phyloP scores from a whole-genome alignment of 1,284 basidiomycete genomes.

The Coniophora puteana region DNA sequence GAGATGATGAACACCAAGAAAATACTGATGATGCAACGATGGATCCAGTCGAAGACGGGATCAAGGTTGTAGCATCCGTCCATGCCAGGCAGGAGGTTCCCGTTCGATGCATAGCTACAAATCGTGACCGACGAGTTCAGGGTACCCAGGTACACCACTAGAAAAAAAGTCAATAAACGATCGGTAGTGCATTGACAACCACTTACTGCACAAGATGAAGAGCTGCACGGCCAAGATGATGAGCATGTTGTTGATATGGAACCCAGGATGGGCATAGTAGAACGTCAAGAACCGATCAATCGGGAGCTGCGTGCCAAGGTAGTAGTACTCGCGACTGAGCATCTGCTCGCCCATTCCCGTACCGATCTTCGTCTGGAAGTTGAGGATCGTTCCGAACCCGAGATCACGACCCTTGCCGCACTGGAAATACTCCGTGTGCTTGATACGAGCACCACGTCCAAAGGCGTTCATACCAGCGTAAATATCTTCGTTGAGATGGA shows the following conservation, averaged over 20 bases:
- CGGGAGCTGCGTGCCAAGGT: slow-evolving; percentile 97
- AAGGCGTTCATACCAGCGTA: slow-evolving; percentile 99
- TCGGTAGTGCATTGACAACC: slow-evolving; percentile 5
- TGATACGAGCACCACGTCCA: slow-evolving; percentile 95
- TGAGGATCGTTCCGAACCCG: slow-evolving; percentile 97
- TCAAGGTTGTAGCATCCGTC: slow-evolving; percentile 89
- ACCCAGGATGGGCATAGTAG: slow-evolving; percentile 99
- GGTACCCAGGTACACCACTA: slow-evolving; percentile 90
- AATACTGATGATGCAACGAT: slow-evolving; percentile 92
- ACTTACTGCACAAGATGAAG: slow-evolving; percentile 83
- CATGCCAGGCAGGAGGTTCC: slow-evolving; percentile 70
- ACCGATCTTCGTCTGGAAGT: slow-evolving; percentile 99
- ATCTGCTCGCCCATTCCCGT: slow-evolving; percentile 99
- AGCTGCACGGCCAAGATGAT: slow-evolving; percentile 93
- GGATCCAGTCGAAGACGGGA: slow-evolving; percentile 91
- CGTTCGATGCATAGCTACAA: slow-evolving; percentile 73
- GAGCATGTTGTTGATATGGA: slow-evolving; percentile 99
- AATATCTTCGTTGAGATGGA: slow-evolving; percentile 99
- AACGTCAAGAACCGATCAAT: slow-evolving; percentile 99
- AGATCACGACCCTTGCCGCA: slow-evolving; percentile 99
- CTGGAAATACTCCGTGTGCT: slow-evolving; percentile 98
- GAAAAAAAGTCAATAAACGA: slow-evolving; percentile 11
- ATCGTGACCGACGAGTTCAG: slow-evolving; percentile 77
- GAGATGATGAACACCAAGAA: slow-evolving; percentile 97
- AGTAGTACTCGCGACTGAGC: slow-evolving; percentile 99